These are phyloP conservation scores for Calamus simplicifolius DNA, from an alignment of 176 grass and related monocot genomes.

Conservation along the genomic window DNA sequence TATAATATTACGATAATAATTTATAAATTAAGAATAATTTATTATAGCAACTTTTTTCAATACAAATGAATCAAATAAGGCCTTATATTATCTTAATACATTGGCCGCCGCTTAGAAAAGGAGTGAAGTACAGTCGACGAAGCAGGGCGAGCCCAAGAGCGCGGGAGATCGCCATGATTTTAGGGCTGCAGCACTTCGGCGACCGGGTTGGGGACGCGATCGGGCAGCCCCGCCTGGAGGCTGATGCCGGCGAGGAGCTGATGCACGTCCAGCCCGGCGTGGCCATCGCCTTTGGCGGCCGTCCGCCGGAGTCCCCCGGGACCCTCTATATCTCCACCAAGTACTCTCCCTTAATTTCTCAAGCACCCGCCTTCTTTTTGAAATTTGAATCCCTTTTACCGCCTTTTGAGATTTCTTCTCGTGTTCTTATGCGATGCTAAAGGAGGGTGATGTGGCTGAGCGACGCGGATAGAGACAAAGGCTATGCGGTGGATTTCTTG, in stretches of 20 bases:
- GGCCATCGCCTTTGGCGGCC: constrained; percentile 43
- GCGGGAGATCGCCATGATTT: constrained; percentile 37
- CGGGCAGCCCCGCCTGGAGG: constrained; percentile 36
- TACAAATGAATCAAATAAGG: no score
- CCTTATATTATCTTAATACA: no score
- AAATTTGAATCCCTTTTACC: no score
- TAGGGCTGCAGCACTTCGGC: constrained; percentile 52
- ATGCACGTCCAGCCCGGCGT: constrained; percentile 46
- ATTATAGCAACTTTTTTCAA: no score
- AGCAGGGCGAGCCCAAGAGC: not conserved
- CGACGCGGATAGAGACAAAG: constrained; percentile 51
- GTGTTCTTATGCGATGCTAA: constrained; percentile 1
- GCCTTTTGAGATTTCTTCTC: not conserved
- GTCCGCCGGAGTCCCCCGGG: constrained; percentile 41
- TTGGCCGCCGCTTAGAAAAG: no score
- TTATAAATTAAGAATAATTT: no score
- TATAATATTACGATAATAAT: no score
- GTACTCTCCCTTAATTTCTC: constrained; percentile 15
- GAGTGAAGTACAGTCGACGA: no score
- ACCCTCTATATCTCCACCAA: constrained; percentile 78
- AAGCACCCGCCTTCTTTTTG: no score
- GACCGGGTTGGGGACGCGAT: constrained; percentile 29
- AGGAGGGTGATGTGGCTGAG: constrained; percentile 97
- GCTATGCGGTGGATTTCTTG: constrained; percentile 74
- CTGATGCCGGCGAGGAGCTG: constrained; percentile 59